phyloP scores from a whole-genome alignment of 306 rosid species.

The Gastrolobium bilobum region DNA sequence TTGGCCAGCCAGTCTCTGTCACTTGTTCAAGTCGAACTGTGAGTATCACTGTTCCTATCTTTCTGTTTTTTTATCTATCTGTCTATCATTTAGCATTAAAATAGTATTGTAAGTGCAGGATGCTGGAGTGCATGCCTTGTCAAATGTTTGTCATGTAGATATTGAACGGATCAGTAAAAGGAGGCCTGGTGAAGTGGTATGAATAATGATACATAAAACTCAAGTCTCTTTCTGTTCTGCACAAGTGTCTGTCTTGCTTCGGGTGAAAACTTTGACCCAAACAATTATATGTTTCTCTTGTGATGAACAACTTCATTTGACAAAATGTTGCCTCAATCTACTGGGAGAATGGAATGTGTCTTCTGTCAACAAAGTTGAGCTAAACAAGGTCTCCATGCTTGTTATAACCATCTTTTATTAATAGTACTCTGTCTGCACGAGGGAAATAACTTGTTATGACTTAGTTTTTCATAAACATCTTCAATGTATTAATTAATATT shows the following conservation, averaged over 20 bases:
- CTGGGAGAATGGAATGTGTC: background rate
- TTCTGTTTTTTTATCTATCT: too few species aligned
- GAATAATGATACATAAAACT: background rate
- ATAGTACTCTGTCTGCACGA: background rate
- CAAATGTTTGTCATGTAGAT: conserved; percentile 92
- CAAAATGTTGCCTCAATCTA: background rate
- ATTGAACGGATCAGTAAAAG: conserved; percentile 91
- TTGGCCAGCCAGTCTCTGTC: conserved; percentile 80
- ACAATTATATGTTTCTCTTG: background rate
- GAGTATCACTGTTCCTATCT: conserved; percentile 43
- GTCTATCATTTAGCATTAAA: too few species aligned
- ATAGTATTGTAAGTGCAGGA: conserved; percentile 62
- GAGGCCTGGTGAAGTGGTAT: conserved; percentile 93
- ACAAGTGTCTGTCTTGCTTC: background rate
- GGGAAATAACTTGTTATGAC: background rate
- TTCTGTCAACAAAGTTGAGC: background rate
- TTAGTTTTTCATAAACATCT: background rate
- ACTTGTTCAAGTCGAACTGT: conserved; percentile 94
- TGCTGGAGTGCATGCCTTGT: conserved; percentile 98
- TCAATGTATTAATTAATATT: background rate
- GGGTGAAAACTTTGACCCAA: background rate
- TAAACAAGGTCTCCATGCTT: background rate
- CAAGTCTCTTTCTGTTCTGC: background rate
- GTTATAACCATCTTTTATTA: background rate
- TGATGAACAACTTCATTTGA: background rate